Percentiles rank a stretch among this genome's conserved stretches.
phyloP scores from a whole-genome alignment of 2,329 filamentous ascomycete genomes.

The Fusarium proliferatum region DNA sequence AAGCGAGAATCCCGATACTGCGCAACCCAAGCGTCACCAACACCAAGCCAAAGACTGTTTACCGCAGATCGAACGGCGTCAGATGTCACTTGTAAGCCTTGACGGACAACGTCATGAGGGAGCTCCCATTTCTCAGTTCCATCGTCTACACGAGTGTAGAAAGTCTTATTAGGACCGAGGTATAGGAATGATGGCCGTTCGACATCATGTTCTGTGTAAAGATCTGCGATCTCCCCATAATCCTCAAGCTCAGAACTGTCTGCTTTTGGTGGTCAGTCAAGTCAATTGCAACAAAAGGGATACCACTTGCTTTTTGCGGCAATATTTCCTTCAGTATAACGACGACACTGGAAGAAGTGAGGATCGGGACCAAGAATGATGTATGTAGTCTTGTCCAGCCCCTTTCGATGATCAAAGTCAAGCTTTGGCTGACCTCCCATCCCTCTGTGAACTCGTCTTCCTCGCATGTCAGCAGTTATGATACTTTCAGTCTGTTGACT shows the following conservation, averaged over 20 bases:
- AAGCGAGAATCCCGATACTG: slow-evolving; percentile 36
- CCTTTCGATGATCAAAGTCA: slow-evolving; percentile 18
- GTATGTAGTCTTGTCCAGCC: slow-evolving; percentile 14
- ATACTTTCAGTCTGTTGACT: neutral
- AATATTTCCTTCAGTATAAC: slow-evolving; percentile 21
- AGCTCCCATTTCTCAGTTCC: slow-evolving; percentile 34
- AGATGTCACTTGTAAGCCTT: slow-evolving; percentile 15
- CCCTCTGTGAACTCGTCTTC: slow-evolving; percentile 11
- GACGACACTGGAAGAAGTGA: slow-evolving; percentile 39
- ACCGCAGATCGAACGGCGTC: slow-evolving; percentile 11
- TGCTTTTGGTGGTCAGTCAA: neutral
- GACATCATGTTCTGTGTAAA: slow-evolving; percentile 33
- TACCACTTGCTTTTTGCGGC: slow-evolving; percentile 25
- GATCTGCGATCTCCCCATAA: slow-evolving; percentile 28
- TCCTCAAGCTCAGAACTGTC: slow-evolving; percentile 31
- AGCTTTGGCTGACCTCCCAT: neutral
- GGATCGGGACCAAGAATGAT: slow-evolving; percentile 35
- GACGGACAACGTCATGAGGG: neutral
- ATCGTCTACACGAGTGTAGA: slow-evolving; percentile 33
- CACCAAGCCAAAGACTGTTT: slow-evolving; percentile 37
- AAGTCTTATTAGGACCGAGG: slow-evolving; percentile 30
- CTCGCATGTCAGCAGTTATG: neutral
- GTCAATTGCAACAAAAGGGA: accelerated
- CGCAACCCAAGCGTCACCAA: slow-evolving; percentile 33
- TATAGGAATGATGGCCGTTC: slow-evolving; percentile 39